Base-by-base conservation (phyloP, 805 yeast genomes). In the Torulaspora delbrueckii region DNA sequence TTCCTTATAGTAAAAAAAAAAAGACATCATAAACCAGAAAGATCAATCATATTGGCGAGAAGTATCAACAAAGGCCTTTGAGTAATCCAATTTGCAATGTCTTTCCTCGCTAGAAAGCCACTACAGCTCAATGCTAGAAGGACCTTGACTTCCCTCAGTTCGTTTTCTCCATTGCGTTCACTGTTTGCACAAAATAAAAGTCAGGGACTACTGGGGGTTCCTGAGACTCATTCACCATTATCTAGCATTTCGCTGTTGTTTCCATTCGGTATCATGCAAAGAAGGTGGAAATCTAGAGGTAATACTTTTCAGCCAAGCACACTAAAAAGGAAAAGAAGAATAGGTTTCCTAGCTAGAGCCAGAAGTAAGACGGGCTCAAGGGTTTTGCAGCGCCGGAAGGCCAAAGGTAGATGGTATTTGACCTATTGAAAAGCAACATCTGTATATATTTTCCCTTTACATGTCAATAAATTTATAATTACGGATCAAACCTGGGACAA, bases 261-360 rank as follows among this genome's bases (percentile, higher is more conserved):
- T 28, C 50, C 47, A 6, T 50, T 57, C 12, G 59, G 56, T 8
- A 28, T 56, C 6, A 49, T 45, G 13, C 63, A 62, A 45, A 56
- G 58, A 45, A 73, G 96, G 74, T 83, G 90, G 84, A 82, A 87
- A 63, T 74, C 91, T 31, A 81, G 96, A 70, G 98, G 99, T 68
- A 85, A 87, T 70, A 87, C 96, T 14, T 91, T 84, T 68, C 97
- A 91, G 68, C 99, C 99, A 42, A 83, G 88, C 50, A 88, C 95
- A 4, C 71, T 87, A 52, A 87, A 86, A 65, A 78, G 98, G 65
- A 93, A 93, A 73, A 82, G 96, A 67, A 81, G 85, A 27, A 75
- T 85, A 47, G 99, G 99, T 0, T 93, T 90, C 58, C 73, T 93
- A 63, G 88, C 95, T 9, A 79, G 97, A 63, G 77, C 84, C 67